Base-by-base conservation (phyloP, 2,329 filamentous ascomycete species). In the Hymenoscyphus linearis region DNA sequence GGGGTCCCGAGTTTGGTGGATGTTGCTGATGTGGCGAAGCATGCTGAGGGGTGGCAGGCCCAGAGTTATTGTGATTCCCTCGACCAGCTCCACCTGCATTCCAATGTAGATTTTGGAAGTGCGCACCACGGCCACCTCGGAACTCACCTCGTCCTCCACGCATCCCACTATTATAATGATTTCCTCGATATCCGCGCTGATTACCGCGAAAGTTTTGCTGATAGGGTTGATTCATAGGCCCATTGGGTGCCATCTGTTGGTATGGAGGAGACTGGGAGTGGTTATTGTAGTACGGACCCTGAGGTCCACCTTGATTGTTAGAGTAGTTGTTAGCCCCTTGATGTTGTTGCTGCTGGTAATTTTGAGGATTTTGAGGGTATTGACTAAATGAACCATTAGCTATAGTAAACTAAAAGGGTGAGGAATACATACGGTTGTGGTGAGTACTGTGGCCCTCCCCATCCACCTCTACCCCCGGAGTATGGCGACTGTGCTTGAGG, bases 31-130 rank as follows among this genome's bases (percentile, higher is more conserved):
- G 68, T 57, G 70, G 71, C 52, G 72, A 72, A 55, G 64, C 57
- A 35, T 73, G 71, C 36, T 73, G 70, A 16, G 72, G 70, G 18
- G 72, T 73, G 25, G 66, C 69, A 55, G 69, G 70, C 2, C 70
- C 74, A 26, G 76, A 72, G 60, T 78, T 79, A 58, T 74, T 72
- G 59, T 77, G 67, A 61, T 76, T 72, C 37, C 73, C 69, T 61
- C 82, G 78, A 71, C 81, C 82, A 68, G 80, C 79, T 59, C 80
- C 79, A 36, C 79, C 79, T 52, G 85, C 81, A 60, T 83, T 88
- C 88, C 90, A 93, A 53, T 91, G 89, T 2, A 86, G 73, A 75
- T 89, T 85, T 75, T 86, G 80, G 78, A 88, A 83, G 75, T 86
- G 77, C 65, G 79, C 77, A 40, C 72, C 70, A 52, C 85, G 85